Evolutionary conservation across 1,284 basidiomycete species (phyloP), one percentile per base, ranked within the genome.

Genomic region (Puccinia horiana): DNA sequence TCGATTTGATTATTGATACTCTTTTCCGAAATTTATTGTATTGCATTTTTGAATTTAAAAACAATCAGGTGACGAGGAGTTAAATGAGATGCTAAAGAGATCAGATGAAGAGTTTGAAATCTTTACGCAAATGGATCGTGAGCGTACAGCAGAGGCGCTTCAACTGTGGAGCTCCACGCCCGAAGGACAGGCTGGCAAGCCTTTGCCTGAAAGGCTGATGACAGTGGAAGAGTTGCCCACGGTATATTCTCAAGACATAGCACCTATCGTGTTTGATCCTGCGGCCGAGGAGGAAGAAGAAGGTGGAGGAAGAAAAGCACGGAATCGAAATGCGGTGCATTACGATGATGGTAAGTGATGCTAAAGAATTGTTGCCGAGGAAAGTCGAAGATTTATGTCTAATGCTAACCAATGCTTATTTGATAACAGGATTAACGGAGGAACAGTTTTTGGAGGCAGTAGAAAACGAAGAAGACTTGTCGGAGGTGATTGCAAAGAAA

Each of bases 41-140:
- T 47, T n/a, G 9, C n/a, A 26, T 49, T 23, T 18, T 72, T 49
- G 37, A 26, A 69, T 75, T n/a, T 23, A 42, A 42, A 94, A 94
- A 58, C 95, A 98, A 86, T 93, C 97, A 90, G 96, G 95, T 85
- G 96, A 99, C 85, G 96, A 98, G 40, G 97, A 99, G 78, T 90
- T 99, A 84, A 99, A 99, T 88, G 93, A 95, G 86, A 90, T 98
- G 83, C 92, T 99, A 78, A 91, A 95, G 20, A 93, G 97, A 83
- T 90, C 89, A 9, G 96, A 98, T 20, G 89, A 93, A 29, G 97
- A 99, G 87, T 88, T 90, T 1, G 89, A 87, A 14, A 88, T 93
- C 83, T 99, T 97, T 90, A 90, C 92, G 6, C 89, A 92, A 83
- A 93, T 99, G 89, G 97, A 99, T 86, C 85, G 90, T 26, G 91